Evolutionary conservation across 2,329 filamentous ascomycete genomes (phyloP), one percentile per base, ranked within the genome.

Genomic region (Pochonia chlamydosporia): DNA sequence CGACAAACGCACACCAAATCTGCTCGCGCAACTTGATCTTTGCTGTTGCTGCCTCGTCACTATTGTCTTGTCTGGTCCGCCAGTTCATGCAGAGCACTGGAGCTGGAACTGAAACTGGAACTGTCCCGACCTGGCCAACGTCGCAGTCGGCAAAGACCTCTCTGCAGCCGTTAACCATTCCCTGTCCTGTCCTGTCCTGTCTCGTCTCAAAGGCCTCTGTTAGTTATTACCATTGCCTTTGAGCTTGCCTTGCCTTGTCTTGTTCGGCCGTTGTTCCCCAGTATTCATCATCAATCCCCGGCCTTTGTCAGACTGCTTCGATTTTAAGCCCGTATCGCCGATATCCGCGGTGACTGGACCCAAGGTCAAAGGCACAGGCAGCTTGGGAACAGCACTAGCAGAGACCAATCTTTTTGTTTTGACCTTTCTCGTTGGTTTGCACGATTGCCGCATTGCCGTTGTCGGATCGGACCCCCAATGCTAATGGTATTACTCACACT

Each of bases 251-350:
- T 18, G 36, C 3, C 18, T 28, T 40, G 24, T 36, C 26, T 28
- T 28, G 26, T 28, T 28, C 26, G 30, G 42, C 24, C 25, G 35
- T 16, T 10, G n/a, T 37, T 16, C n/a, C 35, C n/a, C 35, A 37
- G 16, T n/a, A n/a, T n/a, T n/a, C n/a, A n/a, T n/a, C n/a, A n/a
- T n/a, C n/a, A n/a, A 28, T 36, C 33, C 18, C 33, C n/a, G 18
- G n/a, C n/a, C n/a, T 36, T 18, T 36, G 33, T 28, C 28, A 28
- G 47, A 23, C n/a, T 21, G 24, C 46, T 46, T 52, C 50, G 46
- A 50, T 35, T 47, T 47, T 49, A 43, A 30, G 33, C 46, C 44
- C 48, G 40, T 49, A 49, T 49, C 50, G 44, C 55, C 53, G 52
- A 52, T 47, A 9, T 23, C 44, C 23, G 44, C 44, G 18, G 16